A percentile compares a stretch with the other conserved stretches of the same genome.
Conservation (phyloP, 768 basidiomycete genomes). For the Mycena polygramma region DNA sequence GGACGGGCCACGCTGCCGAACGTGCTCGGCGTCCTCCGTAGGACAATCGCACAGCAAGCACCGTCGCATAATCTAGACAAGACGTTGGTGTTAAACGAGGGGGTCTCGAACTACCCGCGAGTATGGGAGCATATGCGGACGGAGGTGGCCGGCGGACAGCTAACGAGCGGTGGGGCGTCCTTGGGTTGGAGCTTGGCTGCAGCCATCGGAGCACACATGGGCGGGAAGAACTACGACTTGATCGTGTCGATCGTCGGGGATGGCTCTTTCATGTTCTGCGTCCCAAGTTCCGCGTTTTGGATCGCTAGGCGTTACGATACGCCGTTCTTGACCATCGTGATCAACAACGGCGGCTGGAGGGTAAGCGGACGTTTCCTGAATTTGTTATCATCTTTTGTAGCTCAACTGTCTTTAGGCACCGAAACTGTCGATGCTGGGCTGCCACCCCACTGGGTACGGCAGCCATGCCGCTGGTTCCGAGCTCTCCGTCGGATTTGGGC, state of each 20-base stretch:
- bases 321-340: slow-evolving; percentile 76
- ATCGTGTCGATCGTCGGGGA: slow-evolving; percentile 75
- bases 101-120: slow-evolving; percentile 66
- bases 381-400: not conserved
- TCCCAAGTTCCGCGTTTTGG: slow-evolving; percentile 78
- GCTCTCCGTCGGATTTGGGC: slow-evolving; percentile 76
- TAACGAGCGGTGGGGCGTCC: slow-evolving; percentile 73
- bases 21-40: slow-evolving; percentile 63
- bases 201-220: slow-evolving; percentile 70
- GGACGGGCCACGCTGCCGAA: slow-evolving; percentile 57
- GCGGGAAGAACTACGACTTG: slow-evolving; percentile 59
- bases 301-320: slow-evolving; percentile 78
- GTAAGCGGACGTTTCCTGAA: slow-evolving; percentile 45
- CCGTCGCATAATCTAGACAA: slow-evolving; percentile 49
- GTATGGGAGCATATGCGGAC: slow-evolving; percentile 73
- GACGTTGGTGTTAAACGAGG: slow-evolving; percentile 71
- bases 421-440: slow-evolving; percentile 71
- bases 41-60: slow-evolving; percentile 54
- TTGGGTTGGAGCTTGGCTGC: slow-evolving; percentile 80
- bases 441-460: slow-evolving; percentile 72
- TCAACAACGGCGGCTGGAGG: slow-evolving; percentile 83
- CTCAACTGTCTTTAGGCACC: slow-evolving; percentile 58
- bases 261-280: slow-evolving; percentile 76
- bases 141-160: slow-evolving; percentile 61
- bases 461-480: slow-evolving; percentile 58